Evolutionary conservation across 2,329 filamentous ascomycete species (phyloP).

Genomic region (Fusarium sp.): DNA sequence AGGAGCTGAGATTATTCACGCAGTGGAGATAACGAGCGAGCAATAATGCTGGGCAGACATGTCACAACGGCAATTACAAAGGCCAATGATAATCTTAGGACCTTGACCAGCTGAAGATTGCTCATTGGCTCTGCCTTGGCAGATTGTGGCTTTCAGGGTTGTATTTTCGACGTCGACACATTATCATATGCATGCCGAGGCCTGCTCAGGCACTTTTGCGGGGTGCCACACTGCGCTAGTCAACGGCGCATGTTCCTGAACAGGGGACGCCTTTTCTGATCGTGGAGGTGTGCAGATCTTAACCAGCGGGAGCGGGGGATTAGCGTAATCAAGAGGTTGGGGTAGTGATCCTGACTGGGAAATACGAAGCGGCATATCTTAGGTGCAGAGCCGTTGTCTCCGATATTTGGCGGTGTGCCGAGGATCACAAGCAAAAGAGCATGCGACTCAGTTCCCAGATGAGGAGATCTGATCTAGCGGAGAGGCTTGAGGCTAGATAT

Average conservation of each 20-base stretch:
- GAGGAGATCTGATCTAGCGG: background rate
- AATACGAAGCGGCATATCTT: conserved; percentile 9
- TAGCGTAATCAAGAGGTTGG: conserved; percentile 3
- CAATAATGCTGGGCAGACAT: background rate
- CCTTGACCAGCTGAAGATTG: background rate
- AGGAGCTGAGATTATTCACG: conserved; percentile 13
- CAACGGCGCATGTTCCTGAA: conserved; percentile 26
- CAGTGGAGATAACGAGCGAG: background rate
- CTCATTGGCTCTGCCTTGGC: background rate
- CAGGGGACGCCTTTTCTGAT: conserved; percentile 22
- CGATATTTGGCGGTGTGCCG: background rate
- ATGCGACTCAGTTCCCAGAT: background rate
- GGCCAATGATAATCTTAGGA: background rate
- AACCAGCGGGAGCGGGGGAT: conserved; percentile 7
- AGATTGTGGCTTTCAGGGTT: conserved; percentile 3
- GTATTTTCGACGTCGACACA: conserved; percentile 32
- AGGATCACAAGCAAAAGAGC: conserved; percentile 2
- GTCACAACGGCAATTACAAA: background rate
- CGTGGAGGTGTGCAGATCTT: conserved; percentile 26
- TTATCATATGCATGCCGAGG: conserved; percentile 46
- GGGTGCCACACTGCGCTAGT: conserved; percentile 12
- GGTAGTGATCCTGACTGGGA: background rate
- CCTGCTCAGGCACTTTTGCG: conserved; percentile 28
- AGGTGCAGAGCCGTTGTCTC: background rate
- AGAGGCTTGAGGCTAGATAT: background rate